A percentile compares a stretch with the other conserved stretches of the same genome.
phyloP scores from a whole-genome alignment of 2,329 filamentous ascomycete genomes.

The Aureobasidium sp. region DNA sequence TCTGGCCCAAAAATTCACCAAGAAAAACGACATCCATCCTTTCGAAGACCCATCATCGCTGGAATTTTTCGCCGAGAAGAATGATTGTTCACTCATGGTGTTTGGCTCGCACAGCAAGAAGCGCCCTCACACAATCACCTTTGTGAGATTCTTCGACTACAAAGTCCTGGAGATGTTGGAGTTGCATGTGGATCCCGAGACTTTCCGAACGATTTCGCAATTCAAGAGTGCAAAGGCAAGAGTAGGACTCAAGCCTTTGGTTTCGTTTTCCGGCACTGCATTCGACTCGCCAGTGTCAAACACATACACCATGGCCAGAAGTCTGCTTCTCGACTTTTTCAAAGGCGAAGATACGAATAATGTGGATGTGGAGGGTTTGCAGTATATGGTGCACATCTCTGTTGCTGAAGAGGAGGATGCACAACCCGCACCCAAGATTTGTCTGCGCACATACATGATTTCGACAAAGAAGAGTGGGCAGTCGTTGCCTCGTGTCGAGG shows the following conservation, averaged over 20 bases:
- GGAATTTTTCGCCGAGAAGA: constrained; percentile 95
- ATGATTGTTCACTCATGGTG: constrained; percentile 79
- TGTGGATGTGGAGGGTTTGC: constrained; percentile 90
- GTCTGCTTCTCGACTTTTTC: constrained; percentile 84
- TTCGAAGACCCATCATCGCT: constrained; percentile 85
- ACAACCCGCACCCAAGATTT: constrained; percentile 42
- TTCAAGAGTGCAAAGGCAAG: constrained; percentile 62
- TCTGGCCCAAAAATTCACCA: constrained; percentile 82
- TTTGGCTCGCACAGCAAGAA: constrained; percentile 89
- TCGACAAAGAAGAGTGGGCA: constrained; percentile 73
- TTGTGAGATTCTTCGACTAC: constrained; percentile 75
- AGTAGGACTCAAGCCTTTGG: constrained; percentile 78
- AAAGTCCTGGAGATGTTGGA: constrained; percentile 95
- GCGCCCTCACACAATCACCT: constrained; percentile 81
- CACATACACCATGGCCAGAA: constrained; percentile 80
- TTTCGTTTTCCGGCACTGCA: constrained; percentile 81
- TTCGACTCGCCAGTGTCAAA: constrained; percentile 77
- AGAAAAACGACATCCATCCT: constrained; percentile 93
- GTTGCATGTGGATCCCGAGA: constrained; percentile 69
- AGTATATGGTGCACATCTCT: constrained; percentile 78
- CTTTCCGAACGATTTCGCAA: constrained; percentile 61
- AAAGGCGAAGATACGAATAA: constrained; percentile 70
- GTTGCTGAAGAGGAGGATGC: constrained; percentile 53
- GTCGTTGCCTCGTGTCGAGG: constrained; percentile 79
- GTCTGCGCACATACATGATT: constrained; percentile 77